Conservation (phyloP, 2,329 filamentous ascomycete genomes). For the Alternaria postmessia region DNA sequence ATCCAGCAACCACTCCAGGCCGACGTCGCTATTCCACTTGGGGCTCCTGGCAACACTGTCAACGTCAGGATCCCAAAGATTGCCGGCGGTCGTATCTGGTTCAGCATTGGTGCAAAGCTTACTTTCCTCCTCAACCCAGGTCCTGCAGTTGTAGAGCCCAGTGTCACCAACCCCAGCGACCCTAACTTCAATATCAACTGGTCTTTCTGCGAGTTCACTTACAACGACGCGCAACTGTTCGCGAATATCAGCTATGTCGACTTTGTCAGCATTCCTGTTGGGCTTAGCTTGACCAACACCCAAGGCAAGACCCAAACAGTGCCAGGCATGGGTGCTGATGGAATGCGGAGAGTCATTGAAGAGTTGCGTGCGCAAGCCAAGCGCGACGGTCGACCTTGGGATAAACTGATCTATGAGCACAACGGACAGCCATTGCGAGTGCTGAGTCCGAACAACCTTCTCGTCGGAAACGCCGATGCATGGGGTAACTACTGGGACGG, state of each 20-base stretch:
- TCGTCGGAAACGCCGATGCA: constrained; percentile 56
- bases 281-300: constrained; percentile 56
- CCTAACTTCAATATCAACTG: constrained; percentile 57
- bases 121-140: constrained; percentile 76
- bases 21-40: constrained; percentile 71
- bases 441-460: constrained; percentile 56
- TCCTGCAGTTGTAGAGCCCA: constrained; percentile 77
- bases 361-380: constrained; percentile 64
- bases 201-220: constrained; percentile 59
- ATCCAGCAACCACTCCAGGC: constrained; percentile 61
- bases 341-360: constrained; percentile 64
- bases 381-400: constrained; percentile 67
- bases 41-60: constrained; percentile 66
- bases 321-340: constrained; percentile 66
- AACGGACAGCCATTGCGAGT: constrained; percentile 51
- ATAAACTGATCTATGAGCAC: constrained; percentile 62
- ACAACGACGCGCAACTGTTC: constrained; percentile 57
- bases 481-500: constrained; percentile 62
- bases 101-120: constrained; percentile 67
- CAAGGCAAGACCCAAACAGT: constrained; percentile 55
- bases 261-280: constrained; percentile 65
- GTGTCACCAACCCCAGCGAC: constrained; percentile 69
- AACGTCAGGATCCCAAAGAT: constrained; percentile 73
- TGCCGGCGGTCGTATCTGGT: constrained; percentile 76
- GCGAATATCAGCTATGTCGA: constrained; percentile 75